Evolutionary conservation across 1,284 basidiomycete species (phyloP), one percentile per base, ranked within the genome.

Genomic region (Leucoagaricus sp.): DNA sequence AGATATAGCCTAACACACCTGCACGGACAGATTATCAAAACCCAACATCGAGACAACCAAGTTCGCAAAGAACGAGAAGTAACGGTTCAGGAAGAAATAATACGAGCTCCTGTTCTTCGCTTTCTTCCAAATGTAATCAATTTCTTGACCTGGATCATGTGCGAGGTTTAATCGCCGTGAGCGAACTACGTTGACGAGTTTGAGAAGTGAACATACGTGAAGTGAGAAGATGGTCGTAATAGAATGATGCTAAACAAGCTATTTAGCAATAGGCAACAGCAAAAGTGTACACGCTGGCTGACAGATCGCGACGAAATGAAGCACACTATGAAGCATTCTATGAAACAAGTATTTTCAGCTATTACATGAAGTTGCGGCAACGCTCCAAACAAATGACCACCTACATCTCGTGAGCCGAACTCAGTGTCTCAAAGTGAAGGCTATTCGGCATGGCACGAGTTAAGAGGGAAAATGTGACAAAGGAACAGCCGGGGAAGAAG

Each of bases 81-180:
- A 80, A 5, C 79, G 75, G 55, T 77, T 77, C 23, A 75, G 29
- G 45, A 79, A 71, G 62, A 80, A 80, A 61, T 72, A 71, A 45
- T 71, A 69, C 1, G 75, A 67, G 52, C 77, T 73, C 12, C 60
- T 57, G 1, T 67, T 68, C 50, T 73, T 73, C 3, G 67, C 69
- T 33, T 70, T 67, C 50, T 61, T 64, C 79, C 79, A 80, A 4
- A 80, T 60, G 50, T 69, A 71, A 6, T 69, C 63, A 21, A 78
- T 58, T 63, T 81, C 79, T 38, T 68, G 64, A 6, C 64, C 74
- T 75, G 49, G 4, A 38, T 25, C 12, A 41, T 12, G 13, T 17
- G 19, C 26, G 29, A 1, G 44, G 6, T 36, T 28, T 4, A 12
- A 15, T 23, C 29, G 10, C 31, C 23, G 10, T 49, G 6, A 15